Percentiles rank a stretch among this genome's conserved stretches.
Evolutionary conservation across 768 basidiomycete species (phyloP).

Genomic region (Xerocomellus dryophilus): DNA sequence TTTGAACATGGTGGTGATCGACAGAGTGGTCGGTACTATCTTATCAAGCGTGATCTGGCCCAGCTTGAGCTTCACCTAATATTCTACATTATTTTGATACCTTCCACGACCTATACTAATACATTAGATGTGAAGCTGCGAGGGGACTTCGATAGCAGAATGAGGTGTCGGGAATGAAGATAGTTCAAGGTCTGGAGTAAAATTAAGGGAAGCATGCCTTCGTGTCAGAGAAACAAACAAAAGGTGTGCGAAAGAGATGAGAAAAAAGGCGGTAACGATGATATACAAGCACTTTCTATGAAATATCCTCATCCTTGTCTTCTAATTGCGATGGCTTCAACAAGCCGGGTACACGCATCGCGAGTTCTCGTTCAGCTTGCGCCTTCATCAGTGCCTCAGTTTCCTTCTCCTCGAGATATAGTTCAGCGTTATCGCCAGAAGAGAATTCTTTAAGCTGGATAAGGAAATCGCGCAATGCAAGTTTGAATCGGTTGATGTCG

Average conservation of each 20-base stretch:
- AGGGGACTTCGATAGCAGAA: slow-evolving; percentile 31
- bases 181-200: slow-evolving; percentile 26
- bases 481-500: slow-evolving; percentile 89
- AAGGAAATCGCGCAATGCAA: slow-evolving; percentile 93
- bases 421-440: slow-evolving; percentile 83
- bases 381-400: slow-evolving; percentile 74
- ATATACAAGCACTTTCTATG: slow-evolving; percentile 30
- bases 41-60: slow-evolving; percentile 12
- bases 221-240: slow-evolving; percentile 34
- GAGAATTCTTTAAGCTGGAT: slow-evolving; percentile 98
- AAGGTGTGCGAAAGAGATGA: slow-evolving; percentile 7
- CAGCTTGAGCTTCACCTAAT: slow-evolving; percentile 15
- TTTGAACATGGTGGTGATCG: slow-evolving; percentile 62
- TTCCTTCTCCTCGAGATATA: slow-evolving; percentile 94
- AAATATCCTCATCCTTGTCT: slow-evolving; percentile 85
- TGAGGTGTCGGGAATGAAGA: slow-evolving; percentile 26
- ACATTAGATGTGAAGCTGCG: slow-evolving; percentile 36
- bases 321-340: slow-evolving; percentile 93
- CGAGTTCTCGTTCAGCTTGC: slow-evolving; percentile 81
- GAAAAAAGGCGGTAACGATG: slow-evolving; percentile 27
- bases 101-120: slow-evolving; percentile 34
- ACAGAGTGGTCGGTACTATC: slow-evolving; percentile 5
- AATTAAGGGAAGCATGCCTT: slow-evolving; percentile 20
- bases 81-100: slow-evolving; percentile 30
- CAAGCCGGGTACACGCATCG: slow-evolving; percentile 96